Conservation (phyloP, 306 rosid species). For the Cyamopsis tetragonoloba region DNA sequence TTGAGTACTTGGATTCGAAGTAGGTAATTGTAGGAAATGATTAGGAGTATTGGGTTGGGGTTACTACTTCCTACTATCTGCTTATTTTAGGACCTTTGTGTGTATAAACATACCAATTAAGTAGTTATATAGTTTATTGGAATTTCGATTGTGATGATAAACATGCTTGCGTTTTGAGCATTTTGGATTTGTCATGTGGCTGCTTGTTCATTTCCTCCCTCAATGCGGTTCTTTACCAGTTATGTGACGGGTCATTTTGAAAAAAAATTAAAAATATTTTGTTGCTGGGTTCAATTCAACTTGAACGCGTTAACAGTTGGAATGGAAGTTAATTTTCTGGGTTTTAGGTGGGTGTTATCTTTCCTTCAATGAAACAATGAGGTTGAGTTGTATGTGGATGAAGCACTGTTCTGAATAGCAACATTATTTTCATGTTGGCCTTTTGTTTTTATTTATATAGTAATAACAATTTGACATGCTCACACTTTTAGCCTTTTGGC, state of each 20-base stretch:
- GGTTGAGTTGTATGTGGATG: background rate
- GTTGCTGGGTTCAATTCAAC: background rate
- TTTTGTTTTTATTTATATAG: background rate
- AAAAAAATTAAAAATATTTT: no score
- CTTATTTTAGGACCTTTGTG: background rate
- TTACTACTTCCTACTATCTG: background rate
- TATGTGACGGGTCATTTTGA: background rate
- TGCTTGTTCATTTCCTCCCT: background rate
- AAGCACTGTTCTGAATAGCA: background rate
- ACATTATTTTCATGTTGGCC: background rate
- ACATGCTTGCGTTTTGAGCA: background rate
- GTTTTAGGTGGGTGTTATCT: background rate
- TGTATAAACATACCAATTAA: background rate
- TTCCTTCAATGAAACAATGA: background rate
- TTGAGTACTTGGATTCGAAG: background rate
- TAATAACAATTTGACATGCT: background rate
- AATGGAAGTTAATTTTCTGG: background rate
- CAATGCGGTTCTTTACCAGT: background rate
- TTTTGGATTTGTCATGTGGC: background rate
- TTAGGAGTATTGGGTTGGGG: background rate
- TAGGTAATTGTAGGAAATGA: background rate
- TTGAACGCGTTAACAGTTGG: background rate
- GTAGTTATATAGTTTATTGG: background rate
- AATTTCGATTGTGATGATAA: background rate
- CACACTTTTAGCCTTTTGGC: background rate